phyloP scores from a whole-genome alignment of 2,329 filamentous ascomycete species.

The Cordyceps cateniannulata region DNA sequence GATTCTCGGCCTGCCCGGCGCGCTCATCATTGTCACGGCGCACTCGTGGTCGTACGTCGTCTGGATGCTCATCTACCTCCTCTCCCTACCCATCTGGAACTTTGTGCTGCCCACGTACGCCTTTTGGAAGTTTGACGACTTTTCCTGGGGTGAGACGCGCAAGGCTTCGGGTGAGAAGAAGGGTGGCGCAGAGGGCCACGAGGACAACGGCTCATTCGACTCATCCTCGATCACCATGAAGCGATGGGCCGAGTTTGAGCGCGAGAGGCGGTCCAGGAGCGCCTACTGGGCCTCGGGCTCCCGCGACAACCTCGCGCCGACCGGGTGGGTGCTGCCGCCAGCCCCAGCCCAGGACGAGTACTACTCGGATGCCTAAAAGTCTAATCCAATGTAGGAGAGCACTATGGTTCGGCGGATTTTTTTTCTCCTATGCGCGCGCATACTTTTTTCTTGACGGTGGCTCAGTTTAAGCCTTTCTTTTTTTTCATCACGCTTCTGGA shows the following conservation, averaged over 20 bases:
- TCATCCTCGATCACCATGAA: constrained; percentile 99
- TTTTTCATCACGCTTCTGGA: not conserved
- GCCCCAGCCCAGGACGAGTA: constrained; percentile 42
- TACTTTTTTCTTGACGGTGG: not conserved
- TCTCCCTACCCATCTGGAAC: constrained; percentile 95
- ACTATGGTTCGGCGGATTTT: not conserved
- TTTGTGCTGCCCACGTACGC: constrained; percentile 90
- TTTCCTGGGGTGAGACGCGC: constrained; percentile 96
- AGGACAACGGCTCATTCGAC: constrained; percentile 93
- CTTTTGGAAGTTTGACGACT: constrained; percentile 99
- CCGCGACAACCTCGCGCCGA: constrained; percentile 42
- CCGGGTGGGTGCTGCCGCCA: constrained; percentile 36
- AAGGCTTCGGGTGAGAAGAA: constrained; percentile 81
- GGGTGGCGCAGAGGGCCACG: constrained; percentile 72
- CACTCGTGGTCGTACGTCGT: constrained; percentile 86
- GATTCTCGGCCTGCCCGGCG: constrained; percentile 86
- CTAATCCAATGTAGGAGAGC: not conserved
- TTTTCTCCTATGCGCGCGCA: not conserved
- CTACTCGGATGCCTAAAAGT: constrained; percentile 42
- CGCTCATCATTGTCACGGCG: constrained; percentile 88
- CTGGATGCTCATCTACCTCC: constrained; percentile 95
- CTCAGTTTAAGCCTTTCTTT: not conserved
- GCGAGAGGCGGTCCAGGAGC: constrained; percentile 46
- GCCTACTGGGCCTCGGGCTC: constrained; percentile 44
- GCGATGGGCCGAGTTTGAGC: constrained; percentile 94